Evolutionary conservation across 768 basidiomycete genomes (phyloP).

Genomic region (Kondoa malvinella): DNA sequence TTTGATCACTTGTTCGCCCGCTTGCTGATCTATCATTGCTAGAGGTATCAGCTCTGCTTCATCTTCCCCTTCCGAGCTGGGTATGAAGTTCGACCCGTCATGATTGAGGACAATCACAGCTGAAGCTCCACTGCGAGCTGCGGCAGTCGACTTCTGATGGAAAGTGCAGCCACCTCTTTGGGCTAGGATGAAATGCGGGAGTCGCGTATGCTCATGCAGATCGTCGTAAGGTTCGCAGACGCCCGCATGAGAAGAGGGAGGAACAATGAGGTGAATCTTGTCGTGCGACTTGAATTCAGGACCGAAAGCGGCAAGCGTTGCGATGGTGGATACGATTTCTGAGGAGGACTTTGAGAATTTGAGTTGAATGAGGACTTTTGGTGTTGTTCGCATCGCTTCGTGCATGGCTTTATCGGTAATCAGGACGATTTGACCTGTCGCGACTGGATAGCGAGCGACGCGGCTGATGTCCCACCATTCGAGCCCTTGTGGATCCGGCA

Average conservation of each 20-base stretch:
- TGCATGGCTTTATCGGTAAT: conserved; percentile 7
- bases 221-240: not conserved
- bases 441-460: not conserved
- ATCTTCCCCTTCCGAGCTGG: conserved; percentile 18
- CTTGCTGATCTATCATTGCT: not conserved
- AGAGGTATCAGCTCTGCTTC: not conserved
- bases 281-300: not conserved
- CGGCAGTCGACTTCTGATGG: conserved; percentile 57
- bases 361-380: not conserved
- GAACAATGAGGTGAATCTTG: not conserved
- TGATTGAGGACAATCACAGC: conserved; percentile 58
- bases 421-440: not conserved
- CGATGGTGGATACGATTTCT: not conserved
- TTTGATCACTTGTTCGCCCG: too few relatives aligned
- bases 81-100: conserved; percentile 17
- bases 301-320: not conserved
- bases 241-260: not conserved
- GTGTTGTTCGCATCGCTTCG: conserved; percentile 19
- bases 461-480: not conserved
- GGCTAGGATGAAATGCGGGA: conserved; percentile 38
- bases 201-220: not conserved
- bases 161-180: conserved; percentile 75
- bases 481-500: not conserved
- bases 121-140: conserved; percentile 51
- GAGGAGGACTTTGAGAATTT: not conserved